Evolutionary conservation across 768 basidiomycete species (phyloP).

Genomic region (Phanerodontia chrysosporium): DNA sequence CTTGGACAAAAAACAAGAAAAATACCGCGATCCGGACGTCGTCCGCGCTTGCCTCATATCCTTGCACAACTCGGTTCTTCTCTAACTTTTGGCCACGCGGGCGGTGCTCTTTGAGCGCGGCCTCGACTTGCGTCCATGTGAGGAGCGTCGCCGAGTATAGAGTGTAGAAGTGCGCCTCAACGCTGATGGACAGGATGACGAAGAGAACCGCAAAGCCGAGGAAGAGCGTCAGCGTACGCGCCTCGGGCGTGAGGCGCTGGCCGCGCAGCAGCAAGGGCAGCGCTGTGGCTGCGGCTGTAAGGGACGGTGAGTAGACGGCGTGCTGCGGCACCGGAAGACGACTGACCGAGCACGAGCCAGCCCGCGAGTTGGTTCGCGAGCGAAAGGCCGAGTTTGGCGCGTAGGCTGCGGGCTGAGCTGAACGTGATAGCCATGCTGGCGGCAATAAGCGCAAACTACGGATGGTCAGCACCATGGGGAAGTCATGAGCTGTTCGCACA

Average conservation of each 20-base stretch:
- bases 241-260: slow-evolving; percentile 25
- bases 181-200: slow-evolving; percentile 74
- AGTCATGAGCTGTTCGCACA: neutral
- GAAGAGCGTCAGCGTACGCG: slow-evolving; percentile 55
- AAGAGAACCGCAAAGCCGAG: slow-evolving; percentile 74
- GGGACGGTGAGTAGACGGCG: neutral
- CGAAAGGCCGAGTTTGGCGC: slow-evolving; percentile 65
- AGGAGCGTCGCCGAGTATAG: slow-evolving; percentile 59
- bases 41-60: slow-evolving; percentile 33
- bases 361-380: slow-evolving; percentile 52
- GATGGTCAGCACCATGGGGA: neutral
- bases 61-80: neutral
- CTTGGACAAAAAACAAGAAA: slow-evolving; percentile 83
- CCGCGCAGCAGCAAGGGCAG: slow-evolving; percentile 40
- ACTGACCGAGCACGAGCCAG: slow-evolving; percentile 63
- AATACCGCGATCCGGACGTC: slow-evolving; percentile 74
- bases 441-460: slow-evolving; percentile 42
- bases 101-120: slow-evolving; percentile 20
- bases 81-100: neutral
- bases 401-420: slow-evolving; percentile 55
- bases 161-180: slow-evolving; percentile 78
- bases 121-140: slow-evolving; percentile 68
- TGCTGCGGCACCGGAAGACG: neutral
- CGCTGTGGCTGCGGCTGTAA: slow-evolving; percentile 42
- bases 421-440: slow-evolving; percentile 49